phyloP scores from a whole-genome alignment of 164 flowering plant genomes.

The Dillenia suffruticosa region DNA sequence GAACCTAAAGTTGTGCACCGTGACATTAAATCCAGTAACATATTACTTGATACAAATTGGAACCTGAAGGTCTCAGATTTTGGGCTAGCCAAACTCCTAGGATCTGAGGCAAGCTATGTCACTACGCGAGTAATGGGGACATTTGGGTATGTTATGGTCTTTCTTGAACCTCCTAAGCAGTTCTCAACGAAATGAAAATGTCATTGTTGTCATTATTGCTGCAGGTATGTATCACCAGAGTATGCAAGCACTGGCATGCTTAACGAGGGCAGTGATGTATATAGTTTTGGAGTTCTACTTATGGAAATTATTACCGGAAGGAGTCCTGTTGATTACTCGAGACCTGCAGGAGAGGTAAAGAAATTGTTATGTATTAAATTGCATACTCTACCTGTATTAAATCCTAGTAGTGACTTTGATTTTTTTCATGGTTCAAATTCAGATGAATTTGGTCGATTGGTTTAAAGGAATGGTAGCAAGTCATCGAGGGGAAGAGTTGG shows the following conservation, averaged over 20 bases:
- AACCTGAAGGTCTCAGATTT: constrained; percentile 85
- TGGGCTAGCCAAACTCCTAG: constrained; percentile 86
- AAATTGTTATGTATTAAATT: neutral
- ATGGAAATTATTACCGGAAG: constrained; percentile 92
- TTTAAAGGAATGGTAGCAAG: constrained; percentile 75
- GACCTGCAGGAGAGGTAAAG: constrained; percentile 75
- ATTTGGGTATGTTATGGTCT: constrained; percentile 70
- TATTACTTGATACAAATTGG: constrained; percentile 78
- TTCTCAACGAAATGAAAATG: neutral
- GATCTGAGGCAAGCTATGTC: constrained; percentile 74
- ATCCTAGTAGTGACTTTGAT: neutral
- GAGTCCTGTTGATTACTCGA: constrained; percentile 75
- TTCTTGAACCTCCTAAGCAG: constrained; percentile 2
- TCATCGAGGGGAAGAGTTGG: constrained; percentile 65
- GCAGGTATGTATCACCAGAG: constrained; percentile 89
- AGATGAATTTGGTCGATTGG: constrained; percentile 94
- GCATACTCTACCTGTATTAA: neutral
- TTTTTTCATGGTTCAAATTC: constrained; percentile 13
- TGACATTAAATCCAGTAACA: constrained; percentile 89
- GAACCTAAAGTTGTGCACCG: constrained; percentile 98
- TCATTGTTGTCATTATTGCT: constrained; percentile 8
- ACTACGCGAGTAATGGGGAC: constrained; percentile 96
- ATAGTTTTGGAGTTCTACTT: constrained; percentile 84
- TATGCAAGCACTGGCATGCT: constrained; percentile 98
- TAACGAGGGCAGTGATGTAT: constrained; percentile 80